Base-by-base conservation (phyloP, 2,329 filamentous ascomycete species). In the Colletotrichum chrysophilum region DNA sequence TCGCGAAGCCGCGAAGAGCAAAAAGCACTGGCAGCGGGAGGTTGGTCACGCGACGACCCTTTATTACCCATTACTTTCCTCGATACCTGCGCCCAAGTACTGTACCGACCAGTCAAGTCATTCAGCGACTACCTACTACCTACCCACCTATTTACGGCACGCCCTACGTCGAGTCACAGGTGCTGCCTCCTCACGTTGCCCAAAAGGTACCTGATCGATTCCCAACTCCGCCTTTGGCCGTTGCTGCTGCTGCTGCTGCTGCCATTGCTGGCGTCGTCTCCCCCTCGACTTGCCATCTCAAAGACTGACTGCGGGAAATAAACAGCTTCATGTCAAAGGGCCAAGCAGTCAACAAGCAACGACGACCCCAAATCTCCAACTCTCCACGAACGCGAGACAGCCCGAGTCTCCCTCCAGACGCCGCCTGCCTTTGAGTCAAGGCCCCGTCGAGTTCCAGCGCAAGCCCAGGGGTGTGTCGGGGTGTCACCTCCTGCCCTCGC, bases 401-500 rank as follows among this genome's bases (percentile, higher is more conserved):
- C 30, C 30, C 58, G 58, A 61, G 16, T 32, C 30, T 61, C 30
- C 58, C 58, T 58, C 18, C 30, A 9, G 18, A 36, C 30, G 58
- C 58, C 58, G 58, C 58, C 30, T 34, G 32, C 30, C 58, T 36
- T 61, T 52, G n/a, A 71, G 61, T 43, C 38, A 34, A 55, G 55
- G 30, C 18, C 61, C 70, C 70, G 52, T 43, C 62, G 60, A 71
- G 34, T 66, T 66, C 66, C 55, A 61, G 55, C 9, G 28, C 66
- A 58, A 56, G 66, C 52, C 38, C 43, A 70, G 30, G 66, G 38
- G 71, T 70, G 71, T 70, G 71, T 55, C 66, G 69, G 66, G 66
- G 66, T 74, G 70, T 66, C 70, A 68, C 55, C 55, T 61, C 64
- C 55, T 38, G 32, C 43, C 66, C 43, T 34, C 24, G 21, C 36